A percentile compares a stretch with the other conserved stretches of the same genome.
Conservation (phyloP, 768 basidiomycete genomes). For the Kwoniella sp. region DNA sequence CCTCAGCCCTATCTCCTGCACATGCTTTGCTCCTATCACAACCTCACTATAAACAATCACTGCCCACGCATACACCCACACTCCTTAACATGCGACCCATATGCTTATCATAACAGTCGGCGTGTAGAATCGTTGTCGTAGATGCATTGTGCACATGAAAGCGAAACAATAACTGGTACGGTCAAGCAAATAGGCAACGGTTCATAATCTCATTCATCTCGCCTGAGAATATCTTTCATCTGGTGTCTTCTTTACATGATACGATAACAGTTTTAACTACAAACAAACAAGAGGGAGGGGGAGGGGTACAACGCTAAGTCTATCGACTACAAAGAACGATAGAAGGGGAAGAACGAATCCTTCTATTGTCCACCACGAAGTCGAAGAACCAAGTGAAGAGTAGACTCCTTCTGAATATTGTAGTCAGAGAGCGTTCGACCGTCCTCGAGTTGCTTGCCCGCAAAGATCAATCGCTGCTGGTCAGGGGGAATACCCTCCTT, state of each 20-base stretch:
- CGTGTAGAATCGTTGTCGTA: too few species aligned
- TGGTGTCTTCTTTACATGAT: neutral
- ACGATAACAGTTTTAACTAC: neutral
- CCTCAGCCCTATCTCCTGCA: too few species aligned
- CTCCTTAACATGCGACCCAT: too few species aligned
- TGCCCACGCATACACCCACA: too few species aligned
- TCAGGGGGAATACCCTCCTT: slow-evolving; percentile 55
- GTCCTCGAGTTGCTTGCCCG: slow-evolving; percentile 53
- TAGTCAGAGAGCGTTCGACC: slow-evolving; percentile 49
- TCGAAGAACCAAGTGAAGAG: slow-evolving; percentile 93
- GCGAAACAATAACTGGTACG: too few species aligned
- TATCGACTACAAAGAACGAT: neutral
- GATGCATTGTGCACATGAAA: too few species aligned
- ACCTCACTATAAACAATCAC: too few species aligned
- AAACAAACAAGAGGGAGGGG: slow-evolving; percentile 1
- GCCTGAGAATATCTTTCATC: neutral
- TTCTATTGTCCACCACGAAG: slow-evolving; percentile 95
- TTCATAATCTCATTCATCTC: neutral
- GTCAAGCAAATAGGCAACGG: too few species aligned
- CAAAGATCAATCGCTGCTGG: slow-evolving; percentile 54
- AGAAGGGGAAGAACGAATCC: neutral
- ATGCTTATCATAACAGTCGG: too few species aligned
- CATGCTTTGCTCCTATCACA: too few species aligned
- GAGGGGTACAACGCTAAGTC: slow-evolving; percentile 1
- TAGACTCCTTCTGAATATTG: slow-evolving; percentile 92